phyloP scores from a whole-genome alignment of 2,329 filamentous ascomycete genomes.

The Karstenula rhodostoma region DNA sequence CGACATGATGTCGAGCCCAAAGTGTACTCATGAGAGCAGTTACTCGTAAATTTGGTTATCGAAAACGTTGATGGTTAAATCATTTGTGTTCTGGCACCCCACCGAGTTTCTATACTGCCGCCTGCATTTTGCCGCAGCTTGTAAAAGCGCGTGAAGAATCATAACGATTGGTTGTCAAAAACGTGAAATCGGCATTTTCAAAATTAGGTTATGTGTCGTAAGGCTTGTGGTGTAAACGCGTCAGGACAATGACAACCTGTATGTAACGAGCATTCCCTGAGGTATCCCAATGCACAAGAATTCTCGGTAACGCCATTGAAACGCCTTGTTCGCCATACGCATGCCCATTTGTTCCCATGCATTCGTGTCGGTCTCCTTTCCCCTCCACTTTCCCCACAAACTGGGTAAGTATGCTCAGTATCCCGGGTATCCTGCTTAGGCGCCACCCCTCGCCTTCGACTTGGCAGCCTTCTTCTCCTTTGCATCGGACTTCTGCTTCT shows the following conservation, averaged over 20 bases:
- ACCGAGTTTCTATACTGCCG: no score
- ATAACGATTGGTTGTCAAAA: background rate
- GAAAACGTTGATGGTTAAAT: no score
- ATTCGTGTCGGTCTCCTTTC: background rate
- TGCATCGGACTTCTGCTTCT: constrained; percentile 91
- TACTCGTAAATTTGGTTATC: no score
- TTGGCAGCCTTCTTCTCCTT: constrained; percentile 95
- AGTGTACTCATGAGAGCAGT: no score
- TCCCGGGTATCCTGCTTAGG: constrained; percentile 34
- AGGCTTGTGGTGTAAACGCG: background rate
- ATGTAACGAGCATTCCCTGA: background rate
- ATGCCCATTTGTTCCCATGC: background rate
- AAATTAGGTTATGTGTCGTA: background rate
- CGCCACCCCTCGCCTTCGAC: constrained; percentile 78
- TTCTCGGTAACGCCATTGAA: constrained; percentile 5
- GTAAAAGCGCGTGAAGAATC: no score
- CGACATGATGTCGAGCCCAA: no score
- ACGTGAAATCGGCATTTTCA: constrained; percentile 8
- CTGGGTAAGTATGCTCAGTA: background rate
- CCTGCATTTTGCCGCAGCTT: no score
- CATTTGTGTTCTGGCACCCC: no score
- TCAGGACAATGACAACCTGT: background rate
- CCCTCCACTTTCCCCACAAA: background rate
- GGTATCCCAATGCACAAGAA: background rate
- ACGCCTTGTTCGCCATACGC: constrained; percentile 5